Evolutionary conservation across 768 basidiomycete species (phyloP).

Genomic region (Mycena polygramma): DNA sequence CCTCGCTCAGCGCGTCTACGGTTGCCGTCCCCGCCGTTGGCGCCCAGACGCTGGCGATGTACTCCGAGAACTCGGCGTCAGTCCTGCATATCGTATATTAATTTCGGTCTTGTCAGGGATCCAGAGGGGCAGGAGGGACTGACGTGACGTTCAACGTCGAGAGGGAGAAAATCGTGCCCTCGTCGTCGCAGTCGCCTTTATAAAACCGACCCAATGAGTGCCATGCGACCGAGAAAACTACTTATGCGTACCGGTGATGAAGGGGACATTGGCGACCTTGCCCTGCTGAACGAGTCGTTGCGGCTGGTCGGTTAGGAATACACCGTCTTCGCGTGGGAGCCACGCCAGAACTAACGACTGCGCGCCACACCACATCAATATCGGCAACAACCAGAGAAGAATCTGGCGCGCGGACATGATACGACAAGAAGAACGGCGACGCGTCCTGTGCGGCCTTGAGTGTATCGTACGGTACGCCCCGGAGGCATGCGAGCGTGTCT

Average conservation of each 20-base stretch:
- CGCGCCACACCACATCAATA: not conserved
- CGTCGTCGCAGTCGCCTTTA: conserved; percentile 67
- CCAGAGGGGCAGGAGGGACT: conserved; percentile 27
- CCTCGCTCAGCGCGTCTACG: conserved; percentile 38
- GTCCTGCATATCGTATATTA: too few relatives aligned
- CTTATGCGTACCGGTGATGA: conserved; percentile 57
- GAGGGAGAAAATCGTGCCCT: conserved; percentile 66
- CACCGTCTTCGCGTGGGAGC: conserved; percentile 63
- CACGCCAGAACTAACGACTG: conserved; percentile 59
- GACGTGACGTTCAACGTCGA: conserved; percentile 64
- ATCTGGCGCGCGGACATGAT: conserved; percentile 48
- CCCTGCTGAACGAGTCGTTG: conserved; percentile 57
- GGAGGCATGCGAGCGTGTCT: conserved; percentile 61
- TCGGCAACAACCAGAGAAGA: not conserved
- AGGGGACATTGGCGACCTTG: conserved; percentile 60
- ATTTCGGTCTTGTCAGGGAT: too few relatives aligned
- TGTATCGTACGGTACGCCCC: conserved; percentile 49
- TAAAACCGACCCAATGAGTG: not conserved
- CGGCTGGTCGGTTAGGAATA: conserved; percentile 59
- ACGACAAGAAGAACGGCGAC: conserved; percentile 56
- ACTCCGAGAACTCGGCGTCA: conserved; percentile 25
- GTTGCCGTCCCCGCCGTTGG: conserved; percentile 36
- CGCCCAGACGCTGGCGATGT: conserved; percentile 38
- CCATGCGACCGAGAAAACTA: not conserved
- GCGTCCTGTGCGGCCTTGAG: conserved; percentile 59